phyloP scores from a whole-genome alignment of 2,329 filamentous ascomycete species.

The Fusarium oxysporum region DNA sequence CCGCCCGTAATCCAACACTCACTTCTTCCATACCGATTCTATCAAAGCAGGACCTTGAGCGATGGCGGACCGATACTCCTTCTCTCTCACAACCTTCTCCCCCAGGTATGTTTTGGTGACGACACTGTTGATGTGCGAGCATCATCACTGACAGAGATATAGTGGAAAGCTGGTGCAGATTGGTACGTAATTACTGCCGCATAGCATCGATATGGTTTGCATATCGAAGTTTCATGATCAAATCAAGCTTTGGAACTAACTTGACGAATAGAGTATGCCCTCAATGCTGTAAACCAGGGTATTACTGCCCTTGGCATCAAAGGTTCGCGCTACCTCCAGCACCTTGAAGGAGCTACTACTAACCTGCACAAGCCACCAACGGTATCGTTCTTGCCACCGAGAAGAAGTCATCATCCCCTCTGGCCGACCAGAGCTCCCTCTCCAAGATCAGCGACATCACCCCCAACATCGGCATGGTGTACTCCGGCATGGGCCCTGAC shows the following conservation, averaged over 20 bases:
- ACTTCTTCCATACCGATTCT: constrained; percentile 13
- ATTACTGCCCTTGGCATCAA: constrained; percentile 99
- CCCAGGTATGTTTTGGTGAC: constrained; percentile 79
- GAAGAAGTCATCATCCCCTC: constrained; percentile 98
- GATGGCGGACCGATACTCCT: constrained; percentile 99
- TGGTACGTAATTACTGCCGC: constrained; percentile 60
- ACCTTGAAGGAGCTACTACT: constrained; percentile 22
- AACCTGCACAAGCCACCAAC: constrained; percentile 80
- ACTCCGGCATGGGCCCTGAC: constrained; percentile 98
- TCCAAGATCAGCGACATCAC: constrained; percentile 99
- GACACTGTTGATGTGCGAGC: constrained; percentile 40
- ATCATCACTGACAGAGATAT: constrained; percentile 57
- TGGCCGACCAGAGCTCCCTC: constrained; percentile 93
- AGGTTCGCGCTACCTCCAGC: constrained; percentile 66
- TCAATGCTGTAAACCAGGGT: constrained; percentile 99
- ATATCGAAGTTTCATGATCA: neutral
- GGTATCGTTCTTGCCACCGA: constrained; percentile 98
- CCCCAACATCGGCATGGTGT: constrained; percentile 99
- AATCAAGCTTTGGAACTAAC: constrained; percentile 28
- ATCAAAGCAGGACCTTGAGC: constrained; percentile 45
- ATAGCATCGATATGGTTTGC: neutral
- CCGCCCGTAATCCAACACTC: constrained; percentile 21
- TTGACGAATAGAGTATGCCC: constrained; percentile 83
- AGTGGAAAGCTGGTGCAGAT: constrained; percentile 99
- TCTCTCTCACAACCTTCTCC: constrained; percentile 99